Base-by-base conservation (phyloP, 164 flowering plant species). In the Houttuynia cordata region DNA sequence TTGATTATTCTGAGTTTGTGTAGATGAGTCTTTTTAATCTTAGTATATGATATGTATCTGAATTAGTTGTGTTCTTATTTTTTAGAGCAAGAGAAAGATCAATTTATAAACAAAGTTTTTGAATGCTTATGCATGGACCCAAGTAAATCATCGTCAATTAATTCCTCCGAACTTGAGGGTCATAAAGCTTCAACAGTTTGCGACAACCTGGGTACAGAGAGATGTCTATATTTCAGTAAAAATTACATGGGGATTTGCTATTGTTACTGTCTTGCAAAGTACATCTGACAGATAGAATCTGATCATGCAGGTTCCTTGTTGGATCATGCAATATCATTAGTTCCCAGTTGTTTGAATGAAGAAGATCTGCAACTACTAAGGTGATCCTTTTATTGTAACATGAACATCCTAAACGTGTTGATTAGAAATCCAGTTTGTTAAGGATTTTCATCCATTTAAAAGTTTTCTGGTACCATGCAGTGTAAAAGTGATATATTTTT, bases 41-140 rank as follows among this genome's bases (percentile, higher is more conserved):
- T 61, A 14, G 14, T 56, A 4, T 42, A 20, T 59, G 14, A 25
- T 22, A 37, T 19, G 14, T 42, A 7, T 59, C 22, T 59, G 25
- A 39, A 55, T 60, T 42, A 47, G 13, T 30, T 53, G 24, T 67
- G 30, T 62, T 30, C 58, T 65, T 47, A 68, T 77, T 21, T 56
- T n/a, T 22, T 92, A 93, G 99, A 88, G 74, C 81, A 81, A 76
- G 97, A 93, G 65, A 86, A 85, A 68, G 81, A 90, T 56, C 84
- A 79, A 49, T 93, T 93, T 64, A 78, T 93, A 71, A 72, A 76
- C 73, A 88, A 83, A 68, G 81, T 90, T 66, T 56, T 80, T 42
- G 81, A 76, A 68, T 81, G 87, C 71, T 70, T 88, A 72, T 71
- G 66, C 64, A 70, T 61, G 70, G 91, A 78, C 65, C 70, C 62